A percentile compares a stretch with the other conserved stretches of the same genome.
These are phyloP conservation scores for Saposhnikovia divaricata DNA, from an alignment of 129 eudicot genomes.

Conservation along the genomic window DNA sequence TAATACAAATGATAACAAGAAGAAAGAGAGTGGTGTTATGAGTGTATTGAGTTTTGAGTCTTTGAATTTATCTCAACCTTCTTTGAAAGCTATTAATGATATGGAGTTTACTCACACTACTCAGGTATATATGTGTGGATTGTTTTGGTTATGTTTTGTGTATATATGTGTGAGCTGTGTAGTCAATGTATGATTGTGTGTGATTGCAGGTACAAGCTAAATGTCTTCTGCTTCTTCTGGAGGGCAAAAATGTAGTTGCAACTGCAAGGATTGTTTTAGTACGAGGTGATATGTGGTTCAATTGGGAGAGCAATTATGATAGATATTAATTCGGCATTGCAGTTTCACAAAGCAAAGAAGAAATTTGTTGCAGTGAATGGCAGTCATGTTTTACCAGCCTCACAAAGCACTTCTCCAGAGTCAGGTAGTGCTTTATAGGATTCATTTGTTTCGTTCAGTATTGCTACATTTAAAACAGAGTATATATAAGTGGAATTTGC, in stretches of 20 bases:
- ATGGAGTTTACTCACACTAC: conserved; percentile 63
- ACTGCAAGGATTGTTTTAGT: conserved; percentile 64
- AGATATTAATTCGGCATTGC: no score
- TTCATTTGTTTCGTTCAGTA: not conserved
- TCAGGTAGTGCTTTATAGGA: conserved; percentile 38
- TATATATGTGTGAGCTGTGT: not conserved
- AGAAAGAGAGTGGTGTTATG: conserved; percentile 58
- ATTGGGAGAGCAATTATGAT: no score
- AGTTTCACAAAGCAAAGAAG: conserved; percentile 30
- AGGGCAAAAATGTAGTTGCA: conserved; percentile 85
- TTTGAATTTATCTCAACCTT: conserved; percentile 55
- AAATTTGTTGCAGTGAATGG: conserved; percentile 25
- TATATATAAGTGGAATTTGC: not conserved
- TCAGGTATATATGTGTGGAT: conserved; percentile 8
- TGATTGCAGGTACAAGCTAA: conserved; percentile 65
- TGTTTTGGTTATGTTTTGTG: no score
- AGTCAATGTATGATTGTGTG: not conserved
- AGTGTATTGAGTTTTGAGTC: conserved; percentile 44
- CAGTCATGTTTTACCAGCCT: conserved; percentile 34
- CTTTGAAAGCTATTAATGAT: conserved; percentile 55
- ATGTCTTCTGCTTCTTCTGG: conserved; percentile 68
- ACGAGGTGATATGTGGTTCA: no score
- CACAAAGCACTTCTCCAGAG: conserved; percentile 37
- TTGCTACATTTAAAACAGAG: not conserved
- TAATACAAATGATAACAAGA: conserved; percentile 12